phyloP scores from a whole-genome alignment of 1,284 basidiomycete species.

The Fomitopsis betulina region DNA sequence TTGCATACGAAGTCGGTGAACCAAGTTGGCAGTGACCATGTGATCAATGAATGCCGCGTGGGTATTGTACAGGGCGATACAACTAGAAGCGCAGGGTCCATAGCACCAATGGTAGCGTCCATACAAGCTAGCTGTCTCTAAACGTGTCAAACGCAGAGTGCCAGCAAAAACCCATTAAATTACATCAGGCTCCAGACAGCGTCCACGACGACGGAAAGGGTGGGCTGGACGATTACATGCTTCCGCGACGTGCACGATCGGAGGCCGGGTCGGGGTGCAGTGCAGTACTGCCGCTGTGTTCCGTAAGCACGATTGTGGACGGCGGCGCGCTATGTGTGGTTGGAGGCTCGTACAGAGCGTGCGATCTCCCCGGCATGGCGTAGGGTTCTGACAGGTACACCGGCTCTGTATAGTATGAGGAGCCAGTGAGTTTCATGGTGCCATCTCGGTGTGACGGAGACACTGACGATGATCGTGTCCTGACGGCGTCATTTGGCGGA shows the following conservation, averaged over 20 bases:
- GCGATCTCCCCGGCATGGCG: neutral
- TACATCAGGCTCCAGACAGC: constrained; percentile 24
- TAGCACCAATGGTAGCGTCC: too few relatives aligned
- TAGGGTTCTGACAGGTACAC: neutral
- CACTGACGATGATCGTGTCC: neutral
- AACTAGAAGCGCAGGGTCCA: too few relatives aligned
- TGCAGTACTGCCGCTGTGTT: neutral
- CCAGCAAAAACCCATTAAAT: too few relatives aligned
- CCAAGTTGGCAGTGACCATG: neutral
- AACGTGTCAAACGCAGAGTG: too few relatives aligned
- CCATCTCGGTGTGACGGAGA: neutral
- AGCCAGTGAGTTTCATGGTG: neutral
- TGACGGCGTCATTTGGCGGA: neutral
- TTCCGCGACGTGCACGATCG: neutral
- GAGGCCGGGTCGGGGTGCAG: neutral
- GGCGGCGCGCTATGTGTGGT: neutral
- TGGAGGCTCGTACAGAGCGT: neutral
- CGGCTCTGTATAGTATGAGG: neutral
- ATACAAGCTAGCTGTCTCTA: too few relatives aligned
- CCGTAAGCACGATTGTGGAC: neutral
- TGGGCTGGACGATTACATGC: neutral
- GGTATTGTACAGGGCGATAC: neutral
- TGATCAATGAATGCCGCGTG: neutral
- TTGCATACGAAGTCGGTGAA: too few relatives aligned
- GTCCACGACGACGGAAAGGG: neutral